Evolutionary conservation across 1,284 basidiomycete genomes (phyloP), one percentile per base, ranked within the genome.

Genomic region (Tilletia walkeri): DNA sequence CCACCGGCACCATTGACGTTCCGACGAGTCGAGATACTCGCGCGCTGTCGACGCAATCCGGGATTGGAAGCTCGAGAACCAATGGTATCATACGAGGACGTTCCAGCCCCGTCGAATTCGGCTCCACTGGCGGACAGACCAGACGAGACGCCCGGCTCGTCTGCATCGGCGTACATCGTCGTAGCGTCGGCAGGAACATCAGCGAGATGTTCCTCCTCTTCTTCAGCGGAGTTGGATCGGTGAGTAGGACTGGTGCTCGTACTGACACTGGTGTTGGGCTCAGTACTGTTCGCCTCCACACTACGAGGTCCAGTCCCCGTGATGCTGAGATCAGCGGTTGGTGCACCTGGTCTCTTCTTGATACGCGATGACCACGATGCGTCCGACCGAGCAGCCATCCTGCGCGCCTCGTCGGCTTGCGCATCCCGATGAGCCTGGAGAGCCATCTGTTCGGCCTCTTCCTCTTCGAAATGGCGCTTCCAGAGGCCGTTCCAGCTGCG

Each of bases 401-500:
- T 65, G 34, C 34, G 67, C 45, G 24, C 48, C 1, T 45, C 41
- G n/a, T 41, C 47, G 2, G 34, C 68, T 20, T 56, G 41, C 10
- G 36, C 45, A 20, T 65, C 30, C 12, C 59, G 5, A n/a, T 48
- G 18, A 24, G 24, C 34, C 48, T 48, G 56, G 7, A 41, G 38
- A 16, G 54, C 18, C 16, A 24, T 9, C n/a, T 68, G 66, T 36
- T 66, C 59, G 24, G 47, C 41, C 24, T 53, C 48, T 4, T 73
- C 54, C 16, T 81, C 72, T 47, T 71, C 69, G 65, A 82, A 82
- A 67, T 80, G 78, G n/a, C 72, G 70, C 12, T 72, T 70, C 80
- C 80, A 82, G 24, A 82, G 73, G 10, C 75, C 75, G n/a, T 75
- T 68, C 81, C 81, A 82, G 4, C 80, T 72, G 18, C 66, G 70